Evolutionary conservation across 2,329 filamentous ascomycete species (phyloP), one percentile per base, ranked within the genome.

Genomic region (Xylariales sp.): DNA sequence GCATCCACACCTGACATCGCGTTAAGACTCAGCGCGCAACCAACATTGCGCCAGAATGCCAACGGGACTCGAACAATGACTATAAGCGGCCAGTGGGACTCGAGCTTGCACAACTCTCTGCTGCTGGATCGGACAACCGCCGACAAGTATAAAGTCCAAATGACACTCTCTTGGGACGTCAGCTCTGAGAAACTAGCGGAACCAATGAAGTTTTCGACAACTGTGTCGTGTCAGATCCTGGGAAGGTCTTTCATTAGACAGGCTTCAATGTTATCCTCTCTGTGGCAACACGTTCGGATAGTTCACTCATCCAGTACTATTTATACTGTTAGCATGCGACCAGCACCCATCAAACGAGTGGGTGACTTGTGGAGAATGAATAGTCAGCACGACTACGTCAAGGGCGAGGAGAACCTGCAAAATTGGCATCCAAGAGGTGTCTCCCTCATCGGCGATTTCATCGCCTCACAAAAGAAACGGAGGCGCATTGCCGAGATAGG

Each of bases 301-400:
- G 87, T 96, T 6, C 88, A 89, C 55, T 93, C 90, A 6, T 87
- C 85, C 0, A 87, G 88, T 15, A 82, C 81, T 30, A 87, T 95
- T 41, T 98, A 95, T 62, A 89, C 87, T 2, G 69, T 97, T 34
- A 82, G 82, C 5, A 83, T 97, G 61, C 83, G 88, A 20, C 93
- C 93, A 0, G 83, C 88, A 6, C 89, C 89, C 3, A 89, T 95
- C 35, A 96, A 96, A 63, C 79, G 88, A 32, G 88, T 89, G 1
- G 88, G 88, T 4, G 93, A 98, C 57, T 71, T 98, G 11, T 98
- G 93, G 93, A 81, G 93, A 38, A 88, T 97, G 81, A 94, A 89
- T 60, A 97, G 90, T 13, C 83, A 88, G 42, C 85, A 95, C 53
- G 88, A 95, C 59, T 97, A 96, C 56, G 87, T 98, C 52, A 96